Evolutionary conservation across 495 filamentous ascomycete species (phyloP), one percentile per base, ranked within the genome.

Genomic region (Penicillium tannophilum): DNA sequence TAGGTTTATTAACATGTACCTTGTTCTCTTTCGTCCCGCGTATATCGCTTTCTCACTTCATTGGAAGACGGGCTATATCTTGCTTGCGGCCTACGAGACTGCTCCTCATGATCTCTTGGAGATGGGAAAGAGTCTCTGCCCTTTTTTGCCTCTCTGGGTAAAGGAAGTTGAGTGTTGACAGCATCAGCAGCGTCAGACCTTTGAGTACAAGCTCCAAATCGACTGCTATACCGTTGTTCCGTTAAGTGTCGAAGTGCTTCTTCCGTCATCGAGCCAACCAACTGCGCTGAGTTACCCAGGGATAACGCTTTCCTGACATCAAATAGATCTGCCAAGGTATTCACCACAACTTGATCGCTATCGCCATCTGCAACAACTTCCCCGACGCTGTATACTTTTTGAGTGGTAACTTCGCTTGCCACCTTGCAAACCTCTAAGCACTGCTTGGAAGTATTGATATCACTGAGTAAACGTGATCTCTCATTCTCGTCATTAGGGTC

Each of bases 331-430:
- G 67, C 65, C 52, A 74, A 61, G 24, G 67, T 72, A 58, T 57
- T 74, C 63, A 74, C 59, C 58, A 72, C 69, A 24, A 71, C 63
- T 67, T 72, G 69, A 58, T 72, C 72, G 56, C 69, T 60, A 49
- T 72, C 61, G 35, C 61, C 65, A 47, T 72, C 69, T 28, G 72
- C 67, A 66, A 72, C 58, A 24, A 64, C 60, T 56, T 74, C 69
- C 23, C 67, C 69, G 50, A 70, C 36, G 50, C 55, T 64, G 54
- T 67, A 67, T 60, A 65, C 67, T 48, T 74, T 74, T 60, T 67
- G 63, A 48, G 20, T 53, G 41, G 65, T 66, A 45, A 69, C 61
- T 63, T 70, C 61, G 55, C 48, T 66, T 35, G 66, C 69, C 50
- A 68, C 49, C 62, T 70, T 68, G 62, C 68, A 74, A 30, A 74